phyloP scores from a whole-genome alignment of 2,329 filamentous ascomycete genomes.

The Diaporthe eres region DNA sequence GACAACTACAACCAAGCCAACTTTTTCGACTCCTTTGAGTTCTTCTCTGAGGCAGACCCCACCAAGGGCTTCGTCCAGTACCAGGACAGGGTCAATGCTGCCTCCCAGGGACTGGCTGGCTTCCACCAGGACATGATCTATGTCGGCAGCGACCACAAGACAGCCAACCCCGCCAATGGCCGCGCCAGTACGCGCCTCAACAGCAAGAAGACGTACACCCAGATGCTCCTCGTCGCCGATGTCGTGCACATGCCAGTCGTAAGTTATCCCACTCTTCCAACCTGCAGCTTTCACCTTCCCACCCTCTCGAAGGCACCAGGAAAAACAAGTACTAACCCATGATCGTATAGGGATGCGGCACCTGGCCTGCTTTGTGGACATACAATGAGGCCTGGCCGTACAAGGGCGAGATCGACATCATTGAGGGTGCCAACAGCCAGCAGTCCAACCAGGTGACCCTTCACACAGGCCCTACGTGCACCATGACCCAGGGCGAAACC shows the following conservation, averaged over 20 bases:
- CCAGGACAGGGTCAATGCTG: constrained; percentile 70
- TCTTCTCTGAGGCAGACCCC: constrained; percentile 73
- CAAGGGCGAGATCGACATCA: constrained; percentile 83
- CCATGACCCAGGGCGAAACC: constrained; percentile 64
- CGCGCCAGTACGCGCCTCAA: constrained; percentile 79
- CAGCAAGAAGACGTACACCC: constrained; percentile 76
- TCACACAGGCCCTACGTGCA: constrained; percentile 75
- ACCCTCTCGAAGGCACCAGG: not conserved
- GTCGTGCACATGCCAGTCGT: constrained; percentile 80
- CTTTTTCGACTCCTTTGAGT: constrained; percentile 70
- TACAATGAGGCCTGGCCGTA: constrained; percentile 79
- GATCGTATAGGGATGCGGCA: constrained; percentile 68
- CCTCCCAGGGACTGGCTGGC: constrained; percentile 69
- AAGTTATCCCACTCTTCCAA: not conserved
- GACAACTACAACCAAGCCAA: constrained; percentile 65
- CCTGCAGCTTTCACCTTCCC: not conserved
- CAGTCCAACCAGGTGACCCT: constrained; percentile 74
- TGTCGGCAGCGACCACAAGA: constrained; percentile 78
- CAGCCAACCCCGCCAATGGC: constrained; percentile 68
- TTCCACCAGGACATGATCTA: constrained; percentile 70
- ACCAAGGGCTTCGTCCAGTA: constrained; percentile 84
- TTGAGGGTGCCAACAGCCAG: constrained; percentile 81
- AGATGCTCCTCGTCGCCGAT: constrained; percentile 80
- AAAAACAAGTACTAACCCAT: not conserved
- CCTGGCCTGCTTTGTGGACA: constrained; percentile 82